phyloP scores from a whole-genome alignment of 2,329 filamentous ascomycete species.

The Leptodontidium sp. region DNA sequence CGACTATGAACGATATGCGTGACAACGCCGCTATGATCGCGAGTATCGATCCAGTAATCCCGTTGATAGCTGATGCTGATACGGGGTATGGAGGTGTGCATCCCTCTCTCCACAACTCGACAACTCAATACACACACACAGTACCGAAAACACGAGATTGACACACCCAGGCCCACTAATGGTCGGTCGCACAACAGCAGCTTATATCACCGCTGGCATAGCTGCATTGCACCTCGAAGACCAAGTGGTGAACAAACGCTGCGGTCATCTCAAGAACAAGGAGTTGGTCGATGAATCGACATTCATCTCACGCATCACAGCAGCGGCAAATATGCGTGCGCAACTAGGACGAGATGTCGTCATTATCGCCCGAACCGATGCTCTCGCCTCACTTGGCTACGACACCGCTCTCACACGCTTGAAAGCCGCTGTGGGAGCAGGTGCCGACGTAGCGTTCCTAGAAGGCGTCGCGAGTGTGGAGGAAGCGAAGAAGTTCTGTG shows the following conservation, averaged over 20 bases:
- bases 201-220: constrained; percentile 62
- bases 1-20: constrained; percentile 59
- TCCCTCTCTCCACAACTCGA: not conserved
- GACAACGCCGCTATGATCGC: constrained; percentile 61
- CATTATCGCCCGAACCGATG: constrained; percentile 70
- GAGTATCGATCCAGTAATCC: constrained; percentile 56
- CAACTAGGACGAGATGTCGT: constrained; percentile 63
- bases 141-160: not conserved
- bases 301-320: constrained; percentile 57
- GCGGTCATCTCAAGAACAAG: constrained; percentile 69
- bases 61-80: constrained; percentile 62
- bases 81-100: constrained; percentile 51
- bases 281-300: constrained; percentile 58
- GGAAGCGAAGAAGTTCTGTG: constrained; percentile 55
- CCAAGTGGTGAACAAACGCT: constrained; percentile 69
- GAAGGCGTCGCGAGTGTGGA: constrained; percentile 63
- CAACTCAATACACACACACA: not conserved
- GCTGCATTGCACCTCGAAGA: constrained; percentile 69
- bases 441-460: constrained; percentile 67
- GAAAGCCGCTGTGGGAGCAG: constrained; percentile 58
- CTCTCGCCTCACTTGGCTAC: constrained; percentile 63
- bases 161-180: constrained; percentile 47
- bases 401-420: constrained; percentile 62
- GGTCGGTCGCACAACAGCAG: constrained; percentile 59
- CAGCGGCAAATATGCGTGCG: constrained; percentile 59